These are phyloP conservation scores for Trichoderma koningii DNA, from an alignment of 2,329 filamentous ascomycete species.

Conservation along the genomic window DNA sequence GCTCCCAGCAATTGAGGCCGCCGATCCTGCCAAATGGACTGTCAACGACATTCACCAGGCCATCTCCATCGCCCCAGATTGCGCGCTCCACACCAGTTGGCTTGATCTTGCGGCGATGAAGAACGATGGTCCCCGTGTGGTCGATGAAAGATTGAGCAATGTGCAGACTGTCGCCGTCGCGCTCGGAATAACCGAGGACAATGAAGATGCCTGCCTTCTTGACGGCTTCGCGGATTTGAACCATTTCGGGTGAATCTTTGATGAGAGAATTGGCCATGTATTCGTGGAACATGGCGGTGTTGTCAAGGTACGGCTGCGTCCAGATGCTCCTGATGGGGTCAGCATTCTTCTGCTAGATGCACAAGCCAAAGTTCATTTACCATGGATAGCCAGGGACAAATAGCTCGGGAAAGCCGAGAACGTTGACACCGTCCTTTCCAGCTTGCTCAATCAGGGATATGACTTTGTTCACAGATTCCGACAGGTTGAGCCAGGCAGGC, in stretches of 20 bases:
- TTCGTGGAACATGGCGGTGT: conserved; percentile 1
- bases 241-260: conserved; percentile 44
- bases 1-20: conserved; percentile 56
- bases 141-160: conserved; percentile 54
- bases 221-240: conserved; percentile 42
- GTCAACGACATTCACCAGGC: conserved; percentile 43
- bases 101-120: conserved; percentile 51
- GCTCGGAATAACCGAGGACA: conserved; percentile 51
- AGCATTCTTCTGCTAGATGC: neutral
- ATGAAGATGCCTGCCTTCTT: conserved; percentile 46
- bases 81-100: conserved; percentile 49
- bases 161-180: conserved; percentile 46
- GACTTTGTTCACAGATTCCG: conserved; percentile 55
- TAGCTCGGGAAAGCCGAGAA: conserved; percentile 55
- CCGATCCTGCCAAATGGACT: conserved; percentile 53
- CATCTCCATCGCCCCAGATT: conserved; percentile 55
- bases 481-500: conserved; percentile 60
- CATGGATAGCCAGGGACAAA: conserved; percentile 56
- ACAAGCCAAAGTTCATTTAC: conserved; percentile 34
- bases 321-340: conserved; percentile 8
- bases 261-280: conserved; percentile 32
- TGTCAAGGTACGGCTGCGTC: neutral
- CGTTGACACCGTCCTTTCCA: conserved; percentile 51
- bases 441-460: conserved; percentile 57
- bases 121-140: conserved; percentile 45